phyloP scores from a whole-genome alignment of 2,329 filamentous ascomycete species.

The Tympanopsis confertula region DNA sequence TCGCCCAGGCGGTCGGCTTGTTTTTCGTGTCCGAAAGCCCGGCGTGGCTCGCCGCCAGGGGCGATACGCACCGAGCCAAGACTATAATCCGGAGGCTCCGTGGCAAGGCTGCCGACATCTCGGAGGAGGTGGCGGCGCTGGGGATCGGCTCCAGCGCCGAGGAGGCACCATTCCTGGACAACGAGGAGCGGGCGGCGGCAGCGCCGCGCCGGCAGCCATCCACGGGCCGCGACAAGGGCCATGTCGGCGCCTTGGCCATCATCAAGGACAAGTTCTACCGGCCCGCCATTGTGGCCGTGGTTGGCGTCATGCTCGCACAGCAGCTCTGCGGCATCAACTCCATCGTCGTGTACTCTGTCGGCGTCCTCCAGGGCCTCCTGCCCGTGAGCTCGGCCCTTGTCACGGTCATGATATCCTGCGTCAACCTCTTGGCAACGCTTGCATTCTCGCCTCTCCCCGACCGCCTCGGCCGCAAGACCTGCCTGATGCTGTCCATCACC shows the following conservation, averaged over 20 bases:
- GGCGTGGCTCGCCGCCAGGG: constrained; percentile 55
- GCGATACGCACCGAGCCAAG: constrained; percentile 35
- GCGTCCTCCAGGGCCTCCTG: constrained; percentile 69
- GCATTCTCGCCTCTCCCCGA: constrained; percentile 77
- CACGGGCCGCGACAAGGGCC: constrained; percentile 14
- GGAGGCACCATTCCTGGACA: constrained; percentile 37
- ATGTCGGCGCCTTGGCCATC: constrained; percentile 54
- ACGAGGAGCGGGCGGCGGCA: constrained; percentile 11
- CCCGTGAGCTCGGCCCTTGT: constrained; percentile 72
- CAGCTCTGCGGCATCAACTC: constrained; percentile 92
- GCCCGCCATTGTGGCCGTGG: constrained; percentile 68
- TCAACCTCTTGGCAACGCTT: constrained; percentile 77
- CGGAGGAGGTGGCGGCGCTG: constrained; percentile 36
- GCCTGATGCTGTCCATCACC: constrained; percentile 68
- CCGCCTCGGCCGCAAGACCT: constrained; percentile 75
- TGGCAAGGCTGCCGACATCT: constrained; percentile 41
- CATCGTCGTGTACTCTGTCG: constrained; percentile 97
- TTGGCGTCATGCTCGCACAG: constrained; percentile 85
- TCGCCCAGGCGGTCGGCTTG: constrained; percentile 42
- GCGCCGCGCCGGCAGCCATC: constrained; percentile 7
- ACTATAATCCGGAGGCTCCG: constrained; percentile 45
- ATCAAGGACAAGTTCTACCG: constrained; percentile 56
- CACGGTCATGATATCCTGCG: constrained; percentile 74
- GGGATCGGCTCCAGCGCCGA: constrained; percentile 31
- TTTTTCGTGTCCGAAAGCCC: constrained; percentile 54